These are phyloP conservation scores for Thuidium tamariscinum DNA, from an alignment of 225 moss, liverwort and hornwort species.

Conservation along the genomic window DNA sequence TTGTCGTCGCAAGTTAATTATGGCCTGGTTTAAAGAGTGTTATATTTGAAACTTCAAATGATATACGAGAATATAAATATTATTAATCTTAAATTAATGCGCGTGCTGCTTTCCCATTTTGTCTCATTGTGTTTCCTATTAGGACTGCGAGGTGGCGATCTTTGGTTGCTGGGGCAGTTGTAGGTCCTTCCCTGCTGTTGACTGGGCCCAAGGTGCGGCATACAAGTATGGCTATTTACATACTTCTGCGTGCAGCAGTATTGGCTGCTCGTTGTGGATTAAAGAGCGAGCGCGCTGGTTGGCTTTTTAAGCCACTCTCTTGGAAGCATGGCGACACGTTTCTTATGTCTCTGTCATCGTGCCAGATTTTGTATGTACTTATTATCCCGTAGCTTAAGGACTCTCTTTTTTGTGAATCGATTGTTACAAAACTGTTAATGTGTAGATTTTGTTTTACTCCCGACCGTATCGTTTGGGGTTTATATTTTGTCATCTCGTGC, in stretches of 20 bases:
- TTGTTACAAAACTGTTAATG: background rate
- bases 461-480: background rate
- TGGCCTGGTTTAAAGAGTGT: background rate
- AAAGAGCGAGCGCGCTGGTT: slow-evolving; percentile 58
- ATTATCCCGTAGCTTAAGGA: background rate
- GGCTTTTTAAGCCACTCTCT: slow-evolving; percentile 75
- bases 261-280: slow-evolving; percentile 90
- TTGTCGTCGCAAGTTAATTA: background rate
- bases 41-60: background rate
- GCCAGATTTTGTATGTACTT: slow-evolving; percentile 85
- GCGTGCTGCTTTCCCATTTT: background rate
- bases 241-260: slow-evolving; percentile 81
- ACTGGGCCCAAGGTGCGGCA: slow-evolving; percentile 82
- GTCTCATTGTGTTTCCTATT: background rate
- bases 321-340: slow-evolving; percentile 98
- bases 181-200: slow-evolving; percentile 83
- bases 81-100: background rate
- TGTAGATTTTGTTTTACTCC: background rate
- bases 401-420: background rate
- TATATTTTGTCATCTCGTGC: background rate
- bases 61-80: too few relatives aligned
- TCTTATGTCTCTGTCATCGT: slow-evolving; percentile 88
- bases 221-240: slow-evolving; percentile 95
- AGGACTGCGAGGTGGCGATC: slow-evolving; percentile 93
- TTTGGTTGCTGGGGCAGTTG: slow-evolving; percentile 85